Percentiles rank a stretch among this genome's conserved stretches.
Conservation (phyloP, 1,139 yeast species). For the Scheffersomyces lignicola region DNA sequence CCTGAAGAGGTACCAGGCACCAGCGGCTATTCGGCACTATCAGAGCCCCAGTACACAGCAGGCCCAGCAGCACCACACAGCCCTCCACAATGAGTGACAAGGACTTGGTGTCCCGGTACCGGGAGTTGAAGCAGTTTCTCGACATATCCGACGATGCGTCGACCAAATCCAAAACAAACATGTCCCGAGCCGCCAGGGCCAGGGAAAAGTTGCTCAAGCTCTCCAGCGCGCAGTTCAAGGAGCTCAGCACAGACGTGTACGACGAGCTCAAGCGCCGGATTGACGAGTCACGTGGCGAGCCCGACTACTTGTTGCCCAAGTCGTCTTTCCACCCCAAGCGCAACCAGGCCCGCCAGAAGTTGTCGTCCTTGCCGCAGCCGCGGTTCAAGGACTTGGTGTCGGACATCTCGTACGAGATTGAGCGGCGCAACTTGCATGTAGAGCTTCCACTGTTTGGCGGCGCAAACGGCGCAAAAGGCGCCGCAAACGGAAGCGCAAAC, state of each 20-base stretch:
- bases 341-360: conserved; percentile 92
- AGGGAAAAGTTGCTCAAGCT: conserved; percentile 81
- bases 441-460: conserved; percentile 6
- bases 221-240: conserved; percentile 82
- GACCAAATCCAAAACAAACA: conserved; percentile 41
- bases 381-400: conserved; percentile 88
- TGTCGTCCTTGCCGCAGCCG: conserved; percentile 78
- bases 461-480: conserved; percentile 6
- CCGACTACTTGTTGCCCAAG: conserved; percentile 67
- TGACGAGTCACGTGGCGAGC: conserved; percentile 53
- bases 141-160: conserved; percentile 51
- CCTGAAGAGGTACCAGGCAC: too few relatives aligned
- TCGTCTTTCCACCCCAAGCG: conserved; percentile 87
- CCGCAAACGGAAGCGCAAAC: too few relatives aligned
- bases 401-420: conserved; percentile 86
- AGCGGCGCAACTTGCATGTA: conserved; percentile 63
- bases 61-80: neutral
- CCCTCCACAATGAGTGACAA: conserved; percentile 28
- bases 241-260: conserved; percentile 87
- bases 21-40: too few relatives aligned
- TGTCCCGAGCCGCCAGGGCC: conserved; percentile 72
- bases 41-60: too few relatives aligned
- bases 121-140: conserved; percentile 52
- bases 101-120: conserved; percentile 47
- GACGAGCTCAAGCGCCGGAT: conserved; percentile 83